A percentile compares a stretch with the other conserved stretches of the same genome.
phyloP scores from a whole-genome alignment of 2,329 filamentous ascomycete genomes.

The Apiospora malaysiana region DNA sequence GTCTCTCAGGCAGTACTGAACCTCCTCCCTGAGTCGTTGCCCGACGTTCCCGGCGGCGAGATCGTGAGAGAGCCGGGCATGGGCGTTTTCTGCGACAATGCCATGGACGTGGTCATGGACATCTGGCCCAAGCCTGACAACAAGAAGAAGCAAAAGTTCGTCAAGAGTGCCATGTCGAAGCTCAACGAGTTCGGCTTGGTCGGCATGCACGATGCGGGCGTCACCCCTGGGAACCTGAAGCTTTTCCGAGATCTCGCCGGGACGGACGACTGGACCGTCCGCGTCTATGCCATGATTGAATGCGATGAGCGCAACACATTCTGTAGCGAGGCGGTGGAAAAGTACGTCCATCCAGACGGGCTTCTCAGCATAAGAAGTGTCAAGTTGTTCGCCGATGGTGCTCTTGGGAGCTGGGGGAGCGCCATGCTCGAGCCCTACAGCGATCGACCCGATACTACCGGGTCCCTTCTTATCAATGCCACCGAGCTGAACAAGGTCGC shows the following conservation, averaged over 20 bases:
- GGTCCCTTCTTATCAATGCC: conserved; percentile 71
- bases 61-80: conserved; percentile 64
- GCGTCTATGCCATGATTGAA: conserved; percentile 73
- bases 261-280: conserved; percentile 61
- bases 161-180: conserved; percentile 65
- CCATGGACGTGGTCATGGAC: conserved; percentile 66
- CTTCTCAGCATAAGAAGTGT: conserved; percentile 66
- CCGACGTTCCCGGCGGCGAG: conserved; percentile 67
- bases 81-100: conserved; percentile 77
- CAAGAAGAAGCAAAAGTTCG: conserved; percentile 58
- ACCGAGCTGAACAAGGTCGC: conserved; percentile 60
- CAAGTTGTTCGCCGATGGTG: conserved; percentile 74
- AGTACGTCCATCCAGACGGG: conserved; percentile 50
- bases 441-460: conserved; percentile 65
- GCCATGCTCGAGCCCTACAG: conserved; percentile 74
- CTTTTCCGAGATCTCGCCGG: conserved; percentile 60
- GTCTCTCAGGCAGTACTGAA: conserved; percentile 68
- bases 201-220: conserved; percentile 73
- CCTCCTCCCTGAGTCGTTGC: conserved; percentile 59
- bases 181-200: conserved; percentile 71
- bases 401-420: conserved; percentile 73
- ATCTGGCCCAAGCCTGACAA: conserved; percentile 62
- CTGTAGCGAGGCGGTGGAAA: conserved; percentile 58
- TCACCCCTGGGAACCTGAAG: conserved; percentile 57
- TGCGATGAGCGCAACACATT: conserved; percentile 69